Base-by-base conservation (phyloP, 495 filamentous ascomycete genomes). In the Trichoderma erinaceum region DNA sequence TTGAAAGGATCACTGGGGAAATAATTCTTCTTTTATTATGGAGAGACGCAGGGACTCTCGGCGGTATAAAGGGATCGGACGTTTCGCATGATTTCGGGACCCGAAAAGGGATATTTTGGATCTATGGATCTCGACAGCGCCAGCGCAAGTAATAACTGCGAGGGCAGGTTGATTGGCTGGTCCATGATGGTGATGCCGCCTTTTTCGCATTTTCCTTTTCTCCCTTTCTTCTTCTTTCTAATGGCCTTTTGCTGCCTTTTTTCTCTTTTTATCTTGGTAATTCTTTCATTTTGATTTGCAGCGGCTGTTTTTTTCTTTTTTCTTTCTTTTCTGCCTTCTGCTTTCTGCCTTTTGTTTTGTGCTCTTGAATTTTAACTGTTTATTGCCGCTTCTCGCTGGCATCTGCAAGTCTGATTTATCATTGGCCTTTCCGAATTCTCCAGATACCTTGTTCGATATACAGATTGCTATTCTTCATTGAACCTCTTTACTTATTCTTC, bases 91-190 rank as follows among this genome's bases (percentile, higher is more conserved):
- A 73, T 71, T 75, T 75, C 73, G 70, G 72, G 69, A 70, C 56
- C 56, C 56, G 27, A 61, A 25, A 73, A 66, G 71, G 76, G 77
- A 75, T 73, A 77, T 76, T 52, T 52, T 71, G 68, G 77, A 71
- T 75, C 77, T 73, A 21, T 72, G 68, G 77, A 71, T 75, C 77
- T 73, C 70, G 70, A 74, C 35, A 41, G 32, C 63, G 63, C 32
- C 63, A 69, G 78, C 79, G 79, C 79, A 78, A 81, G 77, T 83
- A 82, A 83, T 83, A 80, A 78, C 75, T 80, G 76, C 78, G 75
- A 78, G 78, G 38, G 67, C 80, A 78, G 75, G 74, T 66, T 71
- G 76, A 75, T 77, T 83, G 81, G 81, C 81, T 83, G 81, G 81
- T 79, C 80, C 82, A 81, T 79, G 73, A 70, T 74, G 75, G 78